A percentile compares a stretch with the other conserved stretches of the same genome.
phyloP scores from a whole-genome alignment of 441 rosid genomes.

The Adansonia gregorii region DNA sequence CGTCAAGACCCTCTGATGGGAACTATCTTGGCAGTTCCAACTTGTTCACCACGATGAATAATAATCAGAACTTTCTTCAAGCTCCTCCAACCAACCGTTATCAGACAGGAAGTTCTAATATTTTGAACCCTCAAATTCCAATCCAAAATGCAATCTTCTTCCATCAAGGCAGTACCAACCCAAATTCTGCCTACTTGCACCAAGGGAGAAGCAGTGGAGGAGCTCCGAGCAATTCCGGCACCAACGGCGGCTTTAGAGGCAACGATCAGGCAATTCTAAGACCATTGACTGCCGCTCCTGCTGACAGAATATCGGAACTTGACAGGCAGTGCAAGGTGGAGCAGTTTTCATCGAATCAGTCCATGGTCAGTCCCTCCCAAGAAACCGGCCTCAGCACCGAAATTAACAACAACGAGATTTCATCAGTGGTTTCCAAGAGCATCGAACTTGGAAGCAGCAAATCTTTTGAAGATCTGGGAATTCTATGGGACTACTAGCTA shows the following conservation, averaged over 20 bases:
- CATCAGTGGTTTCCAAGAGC: conserved; percentile 54
- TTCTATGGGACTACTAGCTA: conserved; percentile 45
- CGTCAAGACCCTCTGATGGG: conserved; percentile 32
- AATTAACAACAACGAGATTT: conserved; percentile 70
- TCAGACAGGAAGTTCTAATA: conserved; percentile 24
- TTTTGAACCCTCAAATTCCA: conserved; percentile 40
- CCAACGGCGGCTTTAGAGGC: conserved; percentile 23
- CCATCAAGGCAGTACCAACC: conserved; percentile 36
- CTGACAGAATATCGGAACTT: not conserved
- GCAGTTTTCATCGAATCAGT: conserved; percentile 65
- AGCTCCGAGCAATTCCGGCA: not conserved
- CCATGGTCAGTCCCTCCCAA: conserved; percentile 68
- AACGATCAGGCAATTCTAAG: conserved; percentile 31
- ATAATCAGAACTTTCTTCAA: conserved; percentile 31
- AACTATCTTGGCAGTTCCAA: conserved; percentile 19
- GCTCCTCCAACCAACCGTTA: conserved; percentile 31
- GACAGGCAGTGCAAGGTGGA: conserved; percentile 59
- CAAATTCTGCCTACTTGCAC: conserved; percentile 34
- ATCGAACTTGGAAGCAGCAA: conserved; percentile 37
- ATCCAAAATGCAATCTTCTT: conserved; percentile 33
- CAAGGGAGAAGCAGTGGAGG: conserved; percentile 28
- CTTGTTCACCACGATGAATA: conserved; percentile 15
- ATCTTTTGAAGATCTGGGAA: conserved; percentile 50
- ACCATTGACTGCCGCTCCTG: conserved; percentile 5
- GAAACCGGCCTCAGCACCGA: conserved; percentile 87